Evolutionary conservation across 345 rosid genomes (phyloP), one percentile per base, ranked within the genome.

Genomic region (Iberis pinnata): DNA sequence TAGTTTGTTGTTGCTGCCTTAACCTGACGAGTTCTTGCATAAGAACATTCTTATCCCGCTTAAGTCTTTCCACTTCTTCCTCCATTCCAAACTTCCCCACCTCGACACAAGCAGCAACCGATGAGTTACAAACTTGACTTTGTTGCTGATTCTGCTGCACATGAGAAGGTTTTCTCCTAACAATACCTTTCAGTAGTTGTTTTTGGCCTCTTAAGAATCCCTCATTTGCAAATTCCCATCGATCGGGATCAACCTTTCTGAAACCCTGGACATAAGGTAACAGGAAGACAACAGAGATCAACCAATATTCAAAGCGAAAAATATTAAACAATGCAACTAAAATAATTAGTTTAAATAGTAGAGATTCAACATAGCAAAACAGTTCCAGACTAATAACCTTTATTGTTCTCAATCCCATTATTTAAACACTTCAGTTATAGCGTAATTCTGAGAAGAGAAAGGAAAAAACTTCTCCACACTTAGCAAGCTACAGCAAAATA

Each of bases 21-120:
- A 88, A 66, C 80, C 94, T 72, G 51, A 88, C 88, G 41, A 88
- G 89, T 60, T 88, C 94, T 72, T 82, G 95, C 96, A 80, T 84
- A 22, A 88, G 94, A 38, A 84, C 86, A 67, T 84, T 88, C 73
- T 88, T 84, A 73, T 88, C 94, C 63, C 89, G 75, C 70, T 88
- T 75, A 45, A 88, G 90, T 61, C 85, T 78, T 74, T 82, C 88
- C 40, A 88, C 88, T 75, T 84, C 90, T 67, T 82, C 90, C 56
- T 80, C 86, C 18, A 88, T 78, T 54, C 94, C 96, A 64, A 77
- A 88, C 53, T 80, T 82, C 53, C 90, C 96, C 11, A 88, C 88
- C 78, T 88, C 86, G 13, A 88, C 86, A 70, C 95, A 88, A 5
- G 88, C 81, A 29, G 82, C 84, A 14, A 71, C 70, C 2, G 94